Conservation (phyloP, 441 rosid genomes). For the Mallotus japonicus region DNA sequence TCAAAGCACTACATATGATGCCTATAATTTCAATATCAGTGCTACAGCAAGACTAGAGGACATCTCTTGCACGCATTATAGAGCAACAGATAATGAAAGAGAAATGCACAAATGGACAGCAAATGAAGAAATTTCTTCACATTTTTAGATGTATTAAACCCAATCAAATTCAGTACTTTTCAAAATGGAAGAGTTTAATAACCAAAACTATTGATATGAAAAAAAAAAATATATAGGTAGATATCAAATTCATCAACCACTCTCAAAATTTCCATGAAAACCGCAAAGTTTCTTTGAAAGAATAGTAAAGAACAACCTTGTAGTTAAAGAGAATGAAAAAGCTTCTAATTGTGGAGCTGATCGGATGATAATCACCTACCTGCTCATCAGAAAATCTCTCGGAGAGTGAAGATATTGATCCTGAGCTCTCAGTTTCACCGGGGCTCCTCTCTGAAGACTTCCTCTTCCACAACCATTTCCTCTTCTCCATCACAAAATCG, state of each 20-base stretch:
- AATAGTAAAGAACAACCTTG: not conserved
- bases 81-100: not conserved
- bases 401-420: conserved; percentile 58
- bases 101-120: not conserved
- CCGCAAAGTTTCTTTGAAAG: not conserved
- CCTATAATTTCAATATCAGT: not conserved
- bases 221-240: not conserved
- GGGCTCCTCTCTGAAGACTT: conserved; percentile 68
- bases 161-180: not conserved
- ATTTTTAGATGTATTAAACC: not conserved
- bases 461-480: conserved; percentile 72
- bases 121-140: not conserved
- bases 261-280: not conserved
- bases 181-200: not conserved
- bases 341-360: not conserved
- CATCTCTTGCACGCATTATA: not conserved
- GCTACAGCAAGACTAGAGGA: not conserved
- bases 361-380: conserved; percentile 33
- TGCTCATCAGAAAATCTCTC: conserved; percentile 75
- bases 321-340: not conserved
- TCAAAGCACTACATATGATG: too few species aligned
- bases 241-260: conserved; percentile 4
- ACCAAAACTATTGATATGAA: not conserved
- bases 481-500: conserved; percentile 58
- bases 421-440: conserved; percentile 69